Percentiles rank a stretch among this genome's conserved stretches.
Evolutionary conservation across 1,284 basidiomycete species (phyloP).

Genomic region (Leccinum griseonigrum): DNA sequence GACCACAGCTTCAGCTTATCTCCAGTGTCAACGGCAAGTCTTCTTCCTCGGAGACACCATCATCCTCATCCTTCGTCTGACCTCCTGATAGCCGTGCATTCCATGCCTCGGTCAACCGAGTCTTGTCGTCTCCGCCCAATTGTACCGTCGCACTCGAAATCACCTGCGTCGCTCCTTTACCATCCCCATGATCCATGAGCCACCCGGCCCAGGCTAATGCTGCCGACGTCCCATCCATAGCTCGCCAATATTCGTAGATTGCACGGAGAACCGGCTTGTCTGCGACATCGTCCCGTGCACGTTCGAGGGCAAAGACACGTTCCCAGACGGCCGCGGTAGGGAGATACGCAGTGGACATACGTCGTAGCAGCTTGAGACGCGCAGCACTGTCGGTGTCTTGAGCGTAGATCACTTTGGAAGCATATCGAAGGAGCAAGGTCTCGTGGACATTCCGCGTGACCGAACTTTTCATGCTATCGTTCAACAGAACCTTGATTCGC

Average conservation of each 20-base stretch:
- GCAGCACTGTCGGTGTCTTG: slow-evolving; percentile 12
- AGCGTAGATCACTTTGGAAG: slow-evolving; percentile 33
- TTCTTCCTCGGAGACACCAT: slow-evolving; percentile 19
- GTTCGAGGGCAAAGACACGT: slow-evolving; percentile 37
- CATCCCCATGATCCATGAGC: slow-evolving; percentile 40
- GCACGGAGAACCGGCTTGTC: slow-evolving; percentile 34
- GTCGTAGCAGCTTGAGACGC: slow-evolving; percentile 39
- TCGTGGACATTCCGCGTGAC: slow-evolving; percentile 44
- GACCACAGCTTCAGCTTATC: slow-evolving; percentile 1
- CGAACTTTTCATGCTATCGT: slow-evolving; percentile 47
- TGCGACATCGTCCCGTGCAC: slow-evolving; percentile 20
- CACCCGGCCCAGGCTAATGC: slow-evolving; percentile 46
- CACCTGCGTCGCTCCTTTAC: slow-evolving; percentile 36
- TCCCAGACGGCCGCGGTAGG: slow-evolving; percentile 46
- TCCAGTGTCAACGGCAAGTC: slow-evolving; percentile 19
- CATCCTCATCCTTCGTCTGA: slow-evolving; percentile 24
- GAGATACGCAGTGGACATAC: slow-evolving; percentile 41
- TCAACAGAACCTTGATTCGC: slow-evolving; percentile 41
- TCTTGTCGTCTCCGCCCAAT: slow-evolving; percentile 21
- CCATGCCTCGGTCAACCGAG: slow-evolving; percentile 32
- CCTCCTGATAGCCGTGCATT: slow-evolving; percentile 25
- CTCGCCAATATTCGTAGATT: slow-evolving; percentile 45
- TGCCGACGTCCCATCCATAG: slow-evolving; percentile 38
- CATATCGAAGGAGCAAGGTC: slow-evolving; percentile 46
- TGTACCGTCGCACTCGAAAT: slow-evolving; percentile 32